Evolutionary conservation across 345 rosid species (phyloP).

Genomic region (Linum trigynum): DNA sequence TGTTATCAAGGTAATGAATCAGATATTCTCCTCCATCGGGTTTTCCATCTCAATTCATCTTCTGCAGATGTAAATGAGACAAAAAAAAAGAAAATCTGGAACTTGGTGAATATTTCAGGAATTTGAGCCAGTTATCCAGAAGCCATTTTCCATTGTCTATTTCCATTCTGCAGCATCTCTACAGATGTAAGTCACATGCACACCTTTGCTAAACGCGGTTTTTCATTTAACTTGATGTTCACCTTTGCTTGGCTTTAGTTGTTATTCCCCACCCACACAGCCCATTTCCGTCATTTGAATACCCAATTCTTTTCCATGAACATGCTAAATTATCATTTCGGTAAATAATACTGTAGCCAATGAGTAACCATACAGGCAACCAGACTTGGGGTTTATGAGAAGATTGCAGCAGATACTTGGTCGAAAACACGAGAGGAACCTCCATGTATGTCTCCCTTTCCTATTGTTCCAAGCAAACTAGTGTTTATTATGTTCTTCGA

Average conservation of each 20-base stretch:
- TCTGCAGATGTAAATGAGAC: conserved; percentile 1
- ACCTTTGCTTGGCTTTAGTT: not conserved
- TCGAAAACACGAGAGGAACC: conserved; percentile 80
- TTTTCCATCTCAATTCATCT: not conserved
- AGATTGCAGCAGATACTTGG: conserved; percentile 87
- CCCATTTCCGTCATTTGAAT: too few relatives aligned
- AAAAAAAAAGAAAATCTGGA: not conserved
- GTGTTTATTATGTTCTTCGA: conserved; percentile 2
- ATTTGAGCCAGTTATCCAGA: conserved; percentile 92
- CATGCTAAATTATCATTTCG: not conserved
- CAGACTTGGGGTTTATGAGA: conserved; percentile 94
- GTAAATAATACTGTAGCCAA: conserved; percentile 3
- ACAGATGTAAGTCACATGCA: conserved; percentile 59
- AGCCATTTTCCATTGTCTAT: conserved; percentile 85
- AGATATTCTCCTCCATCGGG: too few relatives aligned
- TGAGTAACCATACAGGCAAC: conserved; percentile 42
- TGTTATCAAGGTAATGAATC: conserved; percentile 53
- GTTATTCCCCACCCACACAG: not conserved
- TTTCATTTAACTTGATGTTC: not conserved
- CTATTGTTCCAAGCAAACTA: not conserved
- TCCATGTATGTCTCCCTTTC: conserved; percentile 53
- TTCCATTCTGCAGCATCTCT: conserved; percentile 92
- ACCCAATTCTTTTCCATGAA: too few relatives aligned
- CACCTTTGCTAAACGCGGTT: not conserved
- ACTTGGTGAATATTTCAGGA: conserved; percentile 44